Evolutionary conservation across 495 filamentous ascomycete species (phyloP).

Genomic region (Articulospora tetracladia): DNA sequence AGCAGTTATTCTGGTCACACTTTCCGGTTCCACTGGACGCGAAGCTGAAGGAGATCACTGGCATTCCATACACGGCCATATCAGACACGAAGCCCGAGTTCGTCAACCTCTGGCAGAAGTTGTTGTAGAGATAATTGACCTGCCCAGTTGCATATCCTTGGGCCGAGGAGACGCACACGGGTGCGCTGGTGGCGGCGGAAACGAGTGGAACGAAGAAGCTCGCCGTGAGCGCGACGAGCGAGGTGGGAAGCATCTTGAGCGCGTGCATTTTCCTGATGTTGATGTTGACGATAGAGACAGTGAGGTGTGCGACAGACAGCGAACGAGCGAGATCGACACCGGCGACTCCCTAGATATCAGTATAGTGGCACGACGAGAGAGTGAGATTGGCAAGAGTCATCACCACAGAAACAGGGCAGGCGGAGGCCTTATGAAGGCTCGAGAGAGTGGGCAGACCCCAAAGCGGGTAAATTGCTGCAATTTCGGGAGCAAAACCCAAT

Average conservation of each 20-base stretch:
- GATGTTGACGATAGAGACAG: background rate
- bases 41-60: slow-evolving; percentile 3
- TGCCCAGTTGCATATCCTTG: background rate
- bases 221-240: slow-evolving; percentile 1
- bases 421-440: background rate
- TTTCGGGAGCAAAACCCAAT: background rate
- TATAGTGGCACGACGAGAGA: background rate
- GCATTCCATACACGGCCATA: background rate
- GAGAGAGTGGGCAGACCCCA: background rate
- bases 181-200: background rate
- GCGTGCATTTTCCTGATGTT: background rate
- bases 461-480: background rate
- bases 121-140: slow-evolving; percentile 2
- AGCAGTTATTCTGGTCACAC: background rate
- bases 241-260: slow-evolving; percentile 2
- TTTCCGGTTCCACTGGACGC: background rate
- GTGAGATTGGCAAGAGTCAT: background rate
- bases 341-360: background rate
- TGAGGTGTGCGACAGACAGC: background rate
- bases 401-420: background rate
- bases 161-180: background rate
- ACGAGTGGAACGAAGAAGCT: background rate
- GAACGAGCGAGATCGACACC: background rate
- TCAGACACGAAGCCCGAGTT: background rate
- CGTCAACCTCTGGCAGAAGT: background rate